Base-by-base conservation (phyloP, 2,329 filamentous ascomycete species). In the Talaromyces sp. region DNA sequence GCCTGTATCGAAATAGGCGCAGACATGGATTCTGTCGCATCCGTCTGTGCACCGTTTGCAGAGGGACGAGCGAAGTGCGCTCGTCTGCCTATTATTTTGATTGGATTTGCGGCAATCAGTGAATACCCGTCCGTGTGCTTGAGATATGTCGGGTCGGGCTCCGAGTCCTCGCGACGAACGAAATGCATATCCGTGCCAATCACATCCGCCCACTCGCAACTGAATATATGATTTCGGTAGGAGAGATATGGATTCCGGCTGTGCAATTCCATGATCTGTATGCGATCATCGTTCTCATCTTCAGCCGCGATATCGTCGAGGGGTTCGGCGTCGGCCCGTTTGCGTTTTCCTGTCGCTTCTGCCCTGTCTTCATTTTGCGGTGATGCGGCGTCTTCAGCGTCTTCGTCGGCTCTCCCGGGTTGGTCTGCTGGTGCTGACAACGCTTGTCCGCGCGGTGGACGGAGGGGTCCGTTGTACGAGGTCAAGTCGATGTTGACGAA, bases 211-310 rank as follows among this genome's bases (percentile, higher is more conserved):
- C 94, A 98, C 54, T 87, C 81, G 68, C 92, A 94, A 68, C 87
- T 88, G 74, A 93, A 95, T 24, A 96, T 81, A 67, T 89, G 86
- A 35, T 90, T 90, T 65, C 89, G 85, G 77, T 96, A 96, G 24
- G 90, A 90, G 66, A 97, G 84, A 33, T 97, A 81, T 0, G 94
- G 94, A 58, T 90, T 89, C 2, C 79, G 72, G 1, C 89, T 89
- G 76, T 96, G 90, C 3, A 97, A 83, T 33, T 92, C 92, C n/a
- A 95, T 82, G 60, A 97, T 88, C 73, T 97, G 92, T 6, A 97
- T 85, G 56, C 78, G 75, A 52, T 81, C 76, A 31, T 71, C 37
- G 39, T 37, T 56, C 37, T 63, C 61, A 11, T 59, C 56, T 37
- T 37, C 54, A 3, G 39, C 24, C 33, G 19, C 58, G 31, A 48